These are phyloP conservation scores for Thecamonas trahens DNA, from an alignment of 78 protist species.

Conservation along the genomic window DNA sequence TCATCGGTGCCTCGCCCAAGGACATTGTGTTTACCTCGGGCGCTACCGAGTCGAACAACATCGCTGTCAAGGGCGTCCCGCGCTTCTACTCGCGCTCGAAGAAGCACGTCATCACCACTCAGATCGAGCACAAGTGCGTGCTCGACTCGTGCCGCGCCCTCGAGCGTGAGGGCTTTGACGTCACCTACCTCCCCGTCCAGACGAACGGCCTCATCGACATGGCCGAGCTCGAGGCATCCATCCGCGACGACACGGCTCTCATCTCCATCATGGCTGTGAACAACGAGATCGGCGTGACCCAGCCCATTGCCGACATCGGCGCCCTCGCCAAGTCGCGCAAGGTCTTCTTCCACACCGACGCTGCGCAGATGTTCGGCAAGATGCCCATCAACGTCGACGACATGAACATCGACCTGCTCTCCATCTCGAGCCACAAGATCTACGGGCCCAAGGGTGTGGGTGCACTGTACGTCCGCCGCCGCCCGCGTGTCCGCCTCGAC, in stretches of 20 bases:
- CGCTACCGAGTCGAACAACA: constrained; percentile 97
- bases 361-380: constrained; percentile 97
- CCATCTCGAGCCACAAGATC: constrained; percentile 92
- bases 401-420: constrained; percentile 74
- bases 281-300: constrained; percentile 96
- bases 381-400: constrained; percentile 90
- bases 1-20: constrained; percentile 80
- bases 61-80: constrained; percentile 93
- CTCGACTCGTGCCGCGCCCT: constrained; percentile 91
- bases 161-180: constrained; percentile 83
- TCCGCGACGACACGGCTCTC: constrained; percentile 84
- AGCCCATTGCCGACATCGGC: constrained; percentile 89
- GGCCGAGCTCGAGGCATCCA: constrained; percentile 45
- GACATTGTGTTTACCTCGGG: constrained; percentile 95
- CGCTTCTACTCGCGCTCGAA: constrained; percentile 74
- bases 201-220: constrained; percentile 73
- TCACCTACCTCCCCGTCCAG: constrained; percentile 78
- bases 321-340: constrained; percentile 61
- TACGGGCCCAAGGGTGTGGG: constrained; percentile 95
- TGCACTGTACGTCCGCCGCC: constrained; percentile 90
- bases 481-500: constrained; percentile 85
- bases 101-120: constrained; percentile 85
- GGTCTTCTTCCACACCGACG: constrained; percentile 90
- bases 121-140: constrained; percentile 95
- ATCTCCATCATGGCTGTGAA: constrained; percentile 95